phyloP scores from a whole-genome alignment of 2,329 filamentous ascomycete genomes.

The Microcera coccophila region DNA sequence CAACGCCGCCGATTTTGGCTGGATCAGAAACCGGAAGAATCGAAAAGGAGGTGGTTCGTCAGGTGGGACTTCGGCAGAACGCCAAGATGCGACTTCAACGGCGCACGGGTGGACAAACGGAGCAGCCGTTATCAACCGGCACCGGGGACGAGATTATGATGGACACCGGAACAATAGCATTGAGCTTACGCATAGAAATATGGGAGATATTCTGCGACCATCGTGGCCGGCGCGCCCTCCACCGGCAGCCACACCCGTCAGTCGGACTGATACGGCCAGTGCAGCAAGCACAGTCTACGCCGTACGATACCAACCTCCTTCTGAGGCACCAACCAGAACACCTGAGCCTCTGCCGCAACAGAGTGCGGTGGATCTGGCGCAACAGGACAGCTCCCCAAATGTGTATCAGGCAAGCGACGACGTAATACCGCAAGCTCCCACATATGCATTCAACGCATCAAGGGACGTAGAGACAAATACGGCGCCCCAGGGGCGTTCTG shows the following conservation, averaged over 20 bases:
- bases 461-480: slow-evolving; percentile 29
- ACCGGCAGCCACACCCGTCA: slow-evolving; percentile 54
- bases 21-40: slow-evolving; percentile 39
- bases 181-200: slow-evolving; percentile 25
- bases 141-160: slow-evolving; percentile 21
- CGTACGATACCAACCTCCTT: slow-evolving; percentile 56
- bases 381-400: slow-evolving; percentile 32
- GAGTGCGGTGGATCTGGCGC: slow-evolving; percentile 31
- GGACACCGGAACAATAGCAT: slow-evolving; percentile 18
- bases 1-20: slow-evolving; percentile 48
- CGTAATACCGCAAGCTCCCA: slow-evolving; percentile 18
- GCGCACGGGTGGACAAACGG: slow-evolving; percentile 28
- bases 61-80: slow-evolving; percentile 12
- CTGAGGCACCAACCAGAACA: slow-evolving; percentile 47
- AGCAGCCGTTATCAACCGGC: slow-evolving; percentile 24
- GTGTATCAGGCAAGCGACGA: slow-evolving; percentile 27
- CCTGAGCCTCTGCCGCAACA: slow-evolving; percentile 37
- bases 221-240: slow-evolving; percentile 55
- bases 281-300: slow-evolving; percentile 63
- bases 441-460: slow-evolving; percentile 11
- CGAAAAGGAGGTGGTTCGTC: slow-evolving; percentile 29
- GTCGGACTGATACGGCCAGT: slow-evolving; percentile 59
- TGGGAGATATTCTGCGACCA: slow-evolving; percentile 43
- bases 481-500: slow-evolving; percentile 21
- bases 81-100: slow-evolving; percentile 14